Evolutionary conservation across 768 basidiomycete species (phyloP).

Genomic region (Tricholoma bakamatsutake): DNA sequence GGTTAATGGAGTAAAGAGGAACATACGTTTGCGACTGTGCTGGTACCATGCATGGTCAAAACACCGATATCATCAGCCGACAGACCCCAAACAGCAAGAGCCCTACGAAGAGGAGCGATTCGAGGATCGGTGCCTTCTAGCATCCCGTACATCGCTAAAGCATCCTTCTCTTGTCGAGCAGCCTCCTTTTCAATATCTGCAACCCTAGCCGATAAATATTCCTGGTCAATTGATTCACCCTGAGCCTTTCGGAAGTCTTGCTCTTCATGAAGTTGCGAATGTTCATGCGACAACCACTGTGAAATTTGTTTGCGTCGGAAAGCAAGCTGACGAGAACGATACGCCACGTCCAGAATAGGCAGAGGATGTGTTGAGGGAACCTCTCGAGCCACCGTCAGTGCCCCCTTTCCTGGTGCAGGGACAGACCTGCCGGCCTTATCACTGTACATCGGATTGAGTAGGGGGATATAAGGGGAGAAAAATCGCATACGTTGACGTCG

Average conservation of each 20-base stretch:
- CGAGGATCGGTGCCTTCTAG: slow-evolving; percentile 80
- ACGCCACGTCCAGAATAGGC: slow-evolving; percentile 76
- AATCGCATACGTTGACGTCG: slow-evolving; percentile 80
- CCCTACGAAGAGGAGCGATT: slow-evolving; percentile 88
- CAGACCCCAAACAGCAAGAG: slow-evolving; percentile 95
- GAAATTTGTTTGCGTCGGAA: slow-evolving; percentile 96
- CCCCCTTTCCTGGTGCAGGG: slow-evolving; percentile 94
- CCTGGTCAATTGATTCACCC: slow-evolving; percentile 48
- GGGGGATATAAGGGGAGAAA: neutral
- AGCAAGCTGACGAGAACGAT: slow-evolving; percentile 88
- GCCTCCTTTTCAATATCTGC: slow-evolving; percentile 90
- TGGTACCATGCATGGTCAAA: slow-evolving; percentile 85
- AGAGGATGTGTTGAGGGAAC: slow-evolving; percentile 72
- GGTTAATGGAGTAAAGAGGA: neutral
- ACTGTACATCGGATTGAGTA: slow-evolving; percentile 31
- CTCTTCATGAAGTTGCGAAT: slow-evolving; percentile 78
- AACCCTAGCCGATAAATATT: slow-evolving; percentile 71
- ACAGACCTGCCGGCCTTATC: slow-evolving; percentile 99
- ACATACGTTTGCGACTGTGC: slow-evolving; percentile 74
- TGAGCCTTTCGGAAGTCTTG: slow-evolving; percentile 52
- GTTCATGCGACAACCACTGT: slow-evolving; percentile 91
- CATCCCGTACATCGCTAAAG: slow-evolving; percentile 93
- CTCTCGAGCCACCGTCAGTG: slow-evolving; percentile 84
- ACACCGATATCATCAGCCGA: slow-evolving; percentile 90
- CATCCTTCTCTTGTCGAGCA: slow-evolving; percentile 86